Percentiles rank a stretch among this genome's conserved stretches.
These are phyloP conservation scores for Buxus sempervirens DNA, from an alignment of 164 flowering plant species.

Conservation along the genomic window DNA sequence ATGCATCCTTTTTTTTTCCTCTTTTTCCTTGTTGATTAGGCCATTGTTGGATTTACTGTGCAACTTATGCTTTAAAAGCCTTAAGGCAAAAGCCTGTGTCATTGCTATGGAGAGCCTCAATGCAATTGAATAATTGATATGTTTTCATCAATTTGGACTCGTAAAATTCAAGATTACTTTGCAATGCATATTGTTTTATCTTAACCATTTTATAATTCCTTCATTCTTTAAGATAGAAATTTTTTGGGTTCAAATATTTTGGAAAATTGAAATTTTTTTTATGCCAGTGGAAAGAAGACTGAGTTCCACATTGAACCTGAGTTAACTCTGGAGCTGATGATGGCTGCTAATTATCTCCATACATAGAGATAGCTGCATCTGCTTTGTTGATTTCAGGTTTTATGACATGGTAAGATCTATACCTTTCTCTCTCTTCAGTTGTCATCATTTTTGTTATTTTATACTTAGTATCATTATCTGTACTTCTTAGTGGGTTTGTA, in stretches of 20 bases:
- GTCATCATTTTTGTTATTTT: too few species aligned
- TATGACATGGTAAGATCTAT: too few species aligned
- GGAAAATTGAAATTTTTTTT: constrained; percentile 13
- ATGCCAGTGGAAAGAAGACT: constrained; percentile 80
- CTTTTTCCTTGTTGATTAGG: neutral
- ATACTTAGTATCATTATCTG: too few species aligned
- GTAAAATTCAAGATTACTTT: too few species aligned
- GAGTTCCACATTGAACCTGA: constrained; percentile 90
- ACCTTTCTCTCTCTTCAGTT: too few species aligned
- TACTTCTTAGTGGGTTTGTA: too few species aligned
- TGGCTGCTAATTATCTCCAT: constrained; percentile 93
- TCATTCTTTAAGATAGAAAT: neutral
- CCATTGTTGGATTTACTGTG: neutral
- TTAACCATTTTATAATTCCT: neutral
- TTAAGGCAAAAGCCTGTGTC: neutral
- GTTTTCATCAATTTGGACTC: too few species aligned
- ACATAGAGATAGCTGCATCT: too few species aligned
- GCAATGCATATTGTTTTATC: neutral
- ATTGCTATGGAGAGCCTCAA: too few species aligned
- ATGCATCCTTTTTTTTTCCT: too few species aligned
- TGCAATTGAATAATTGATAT: too few species aligned
- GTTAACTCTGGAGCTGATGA: constrained; percentile 78
- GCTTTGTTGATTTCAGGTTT: too few species aligned
- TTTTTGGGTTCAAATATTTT: neutral
- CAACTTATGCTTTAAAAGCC: neutral